Evolutionary conservation across 1,284 basidiomycete species (phyloP).

Genomic region (Trametes hirsuta): DNA sequence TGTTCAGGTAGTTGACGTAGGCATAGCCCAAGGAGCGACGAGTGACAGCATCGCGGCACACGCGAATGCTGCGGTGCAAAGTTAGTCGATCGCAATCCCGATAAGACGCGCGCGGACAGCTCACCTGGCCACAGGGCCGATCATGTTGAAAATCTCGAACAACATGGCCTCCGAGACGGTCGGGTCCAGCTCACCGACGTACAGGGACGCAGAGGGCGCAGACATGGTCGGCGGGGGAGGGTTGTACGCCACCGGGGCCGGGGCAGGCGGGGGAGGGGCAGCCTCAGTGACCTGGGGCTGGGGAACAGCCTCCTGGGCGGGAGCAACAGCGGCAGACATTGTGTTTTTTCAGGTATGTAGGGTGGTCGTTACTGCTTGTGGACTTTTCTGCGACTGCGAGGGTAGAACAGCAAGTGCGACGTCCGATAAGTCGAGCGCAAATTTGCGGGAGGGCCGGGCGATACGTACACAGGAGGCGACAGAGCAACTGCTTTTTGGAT

Average conservation of each 20-base stretch:
- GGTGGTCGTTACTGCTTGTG: slow-evolving; percentile 86
- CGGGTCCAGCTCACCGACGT: slow-evolving; percentile 98
- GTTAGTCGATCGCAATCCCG: slow-evolving; percentile 9
- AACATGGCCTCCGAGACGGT: slow-evolving; percentile 99
- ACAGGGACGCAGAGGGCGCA: slow-evolving; percentile 90
- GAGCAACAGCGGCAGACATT: slow-evolving; percentile 61
- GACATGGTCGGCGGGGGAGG: slow-evolving; percentile 60
- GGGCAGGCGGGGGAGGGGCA: slow-evolving; percentile 38
- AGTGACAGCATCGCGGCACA: slow-evolving; percentile 99
- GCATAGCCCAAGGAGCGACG: slow-evolving; percentile 99
- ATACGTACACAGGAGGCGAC: slow-evolving; percentile 67
- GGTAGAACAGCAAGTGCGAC: slow-evolving; percentile 26
- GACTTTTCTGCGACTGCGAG: slow-evolving; percentile 68
- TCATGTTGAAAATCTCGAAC: slow-evolving; percentile 99
- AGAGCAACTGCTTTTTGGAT: slow-evolving; percentile 68
- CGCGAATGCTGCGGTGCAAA: slow-evolving; percentile 78
- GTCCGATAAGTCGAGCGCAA: slow-evolving; percentile 15
- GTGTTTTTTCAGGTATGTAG: slow-evolving; percentile 47
- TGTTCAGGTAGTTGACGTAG: slow-evolving; percentile 99
- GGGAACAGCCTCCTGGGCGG: slow-evolving; percentile 36
- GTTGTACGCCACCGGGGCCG: slow-evolving; percentile 57
- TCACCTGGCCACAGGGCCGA: slow-evolving; percentile 95
- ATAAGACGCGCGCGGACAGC: slow-evolving; percentile 30
- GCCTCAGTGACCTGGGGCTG: slow-evolving; percentile 41
- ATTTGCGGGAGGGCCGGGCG: slow-evolving; percentile 2